These are phyloP conservation scores for Kwoniella pini DNA, from an alignment of 768 basidiomycete genomes.

Conservation along the genomic window DNA sequence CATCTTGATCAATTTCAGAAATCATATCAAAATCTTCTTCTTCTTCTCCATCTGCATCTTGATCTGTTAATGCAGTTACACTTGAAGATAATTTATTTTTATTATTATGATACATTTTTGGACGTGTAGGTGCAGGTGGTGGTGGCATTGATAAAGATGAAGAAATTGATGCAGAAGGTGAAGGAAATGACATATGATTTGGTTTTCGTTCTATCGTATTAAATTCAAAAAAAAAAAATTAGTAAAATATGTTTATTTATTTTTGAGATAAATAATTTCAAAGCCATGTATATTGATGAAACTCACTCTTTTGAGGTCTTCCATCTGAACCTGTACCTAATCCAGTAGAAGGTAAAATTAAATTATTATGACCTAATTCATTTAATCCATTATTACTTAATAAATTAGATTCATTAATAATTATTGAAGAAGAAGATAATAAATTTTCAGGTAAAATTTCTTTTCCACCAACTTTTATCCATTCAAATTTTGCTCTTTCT, in stretches of 20 bases:
- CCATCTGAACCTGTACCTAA: constrained; percentile 38
- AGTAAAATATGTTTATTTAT: no score
- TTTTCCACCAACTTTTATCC: constrained; percentile 50
- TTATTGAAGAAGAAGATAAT: background rate
- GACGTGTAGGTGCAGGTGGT: constrained; percentile 21
- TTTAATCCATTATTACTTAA: constrained; percentile 20
- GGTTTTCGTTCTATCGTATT: constrained; percentile 39
- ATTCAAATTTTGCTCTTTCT: constrained; percentile 50
- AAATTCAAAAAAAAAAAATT: background rate
- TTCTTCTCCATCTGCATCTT: background rate
- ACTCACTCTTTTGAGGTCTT: constrained; percentile 44
- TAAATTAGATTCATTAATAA: background rate
- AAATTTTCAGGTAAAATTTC: constrained; percentile 35
- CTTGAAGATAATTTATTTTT: constrained; percentile 8
- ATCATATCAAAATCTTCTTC: constrained; percentile 14
- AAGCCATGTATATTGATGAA: no score
- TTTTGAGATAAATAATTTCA: no score
- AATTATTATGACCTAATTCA: constrained; percentile 38
- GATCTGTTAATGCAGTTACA: background rate
- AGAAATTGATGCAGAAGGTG: constrained; percentile 23
- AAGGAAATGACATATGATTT: constrained; percentile 31
- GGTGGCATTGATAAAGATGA: constrained; percentile 30
- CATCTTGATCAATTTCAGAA: constrained; percentile 8
- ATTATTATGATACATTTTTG: constrained; percentile 13
- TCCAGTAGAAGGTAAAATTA: constrained; percentile 35